These are phyloP conservation scores for Anastatica hierochuntica DNA, from an alignment of 345 rosid genomes.

Conservation along the genomic window DNA sequence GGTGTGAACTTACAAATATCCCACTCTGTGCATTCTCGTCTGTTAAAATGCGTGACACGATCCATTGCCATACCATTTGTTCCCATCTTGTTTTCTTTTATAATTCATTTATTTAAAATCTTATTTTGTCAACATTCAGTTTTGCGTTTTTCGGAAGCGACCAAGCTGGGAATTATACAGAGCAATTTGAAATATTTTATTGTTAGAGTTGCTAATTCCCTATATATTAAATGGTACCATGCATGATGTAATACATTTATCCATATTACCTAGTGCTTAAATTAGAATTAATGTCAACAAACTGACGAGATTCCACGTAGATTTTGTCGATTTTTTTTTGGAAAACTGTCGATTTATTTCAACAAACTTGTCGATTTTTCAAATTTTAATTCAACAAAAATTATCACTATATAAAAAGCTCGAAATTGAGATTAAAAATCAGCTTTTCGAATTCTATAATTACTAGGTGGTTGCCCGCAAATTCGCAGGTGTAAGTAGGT, in stretches of 20 bases:
- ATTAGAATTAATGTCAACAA: slow-evolving; percentile 11
- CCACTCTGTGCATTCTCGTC: slow-evolving; percentile 16
- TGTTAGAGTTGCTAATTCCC: slow-evolving; percentile 1
- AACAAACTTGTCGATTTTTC: too few species aligned
- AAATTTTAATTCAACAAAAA: too few species aligned
- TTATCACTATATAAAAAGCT: too few species aligned
- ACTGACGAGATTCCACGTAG: slow-evolving; percentile 26
- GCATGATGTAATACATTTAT: slow-evolving; percentile 19
- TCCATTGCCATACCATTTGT: slow-evolving; percentile 11
- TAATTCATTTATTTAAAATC: not conserved
- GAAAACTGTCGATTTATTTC: too few species aligned
- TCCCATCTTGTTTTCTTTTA: too few species aligned
- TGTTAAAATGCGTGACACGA: slow-evolving; percentile 26
- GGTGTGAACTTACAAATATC: slow-evolving; percentile 16
- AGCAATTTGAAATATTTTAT: slow-evolving; percentile 16
- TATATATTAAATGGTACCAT: slow-evolving; percentile 1
- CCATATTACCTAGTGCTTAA: slow-evolving; percentile 4
- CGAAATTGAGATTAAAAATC: too few species aligned
- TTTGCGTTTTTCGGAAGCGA: slow-evolving; percentile 17
- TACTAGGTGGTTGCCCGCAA: too few species aligned
- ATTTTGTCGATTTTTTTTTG: slow-evolving; percentile 15
- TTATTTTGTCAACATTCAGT: slow-evolving; percentile 16
- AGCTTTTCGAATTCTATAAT: too few species aligned
- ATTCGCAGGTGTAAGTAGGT: too few species aligned
- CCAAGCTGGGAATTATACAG: slow-evolving; percentile 11